Conservation (phyloP, 805 yeast genomes). For the Myxozyma kluyveri region DNA sequence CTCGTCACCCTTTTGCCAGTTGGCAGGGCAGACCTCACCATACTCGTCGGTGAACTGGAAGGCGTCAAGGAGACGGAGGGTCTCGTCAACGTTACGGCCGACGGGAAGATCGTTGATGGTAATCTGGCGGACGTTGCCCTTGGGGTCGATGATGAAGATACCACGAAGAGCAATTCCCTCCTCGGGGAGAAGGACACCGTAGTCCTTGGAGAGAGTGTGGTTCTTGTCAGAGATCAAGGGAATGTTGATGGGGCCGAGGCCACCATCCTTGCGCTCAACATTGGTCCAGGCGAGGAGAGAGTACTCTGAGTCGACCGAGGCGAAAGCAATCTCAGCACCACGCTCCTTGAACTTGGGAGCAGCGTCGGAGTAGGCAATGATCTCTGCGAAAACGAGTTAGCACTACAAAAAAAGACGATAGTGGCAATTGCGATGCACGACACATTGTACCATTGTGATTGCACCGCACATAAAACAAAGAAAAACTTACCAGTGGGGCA, state of each 20-base stretch:
- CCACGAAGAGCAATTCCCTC: slow-evolving; percentile 98
- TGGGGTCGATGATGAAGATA: slow-evolving; percentile 95
- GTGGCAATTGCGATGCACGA: background rate
- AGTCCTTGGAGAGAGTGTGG: slow-evolving; percentile 91
- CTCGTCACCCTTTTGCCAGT: slow-evolving; percentile 96
- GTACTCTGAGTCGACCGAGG: slow-evolving; percentile 98
- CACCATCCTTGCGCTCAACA: slow-evolving; percentile 94
- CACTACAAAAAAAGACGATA: no score
- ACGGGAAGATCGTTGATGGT: slow-evolving; percentile 99
- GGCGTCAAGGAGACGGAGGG: slow-evolving; percentile 95
- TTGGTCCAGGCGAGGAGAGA: slow-evolving; percentile 98
- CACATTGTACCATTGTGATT: background rate
- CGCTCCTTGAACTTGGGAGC: slow-evolving; percentile 82
- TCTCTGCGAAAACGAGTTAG: no score
- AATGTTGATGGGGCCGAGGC: slow-evolving; percentile 90
- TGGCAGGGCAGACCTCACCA: slow-evolving; percentile 99
- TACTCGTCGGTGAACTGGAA: slow-evolving; percentile 99
- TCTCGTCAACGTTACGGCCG: slow-evolving; percentile 98
- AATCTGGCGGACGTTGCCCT: slow-evolving; percentile 90
- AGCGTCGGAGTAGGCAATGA: slow-evolving; percentile 97
- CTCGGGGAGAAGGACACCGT: slow-evolving; percentile 96
- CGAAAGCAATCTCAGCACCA: slow-evolving; percentile 85
- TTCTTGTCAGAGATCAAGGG: slow-evolving; percentile 96
- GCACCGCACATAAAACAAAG: no score
- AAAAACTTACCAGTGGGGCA: slow-evolving; percentile 72